A percentile compares a stretch with the other conserved stretches of the same genome.
Conservation (phyloP, 768 basidiomycete genomes). For the Xerocomus spinulosus region DNA sequence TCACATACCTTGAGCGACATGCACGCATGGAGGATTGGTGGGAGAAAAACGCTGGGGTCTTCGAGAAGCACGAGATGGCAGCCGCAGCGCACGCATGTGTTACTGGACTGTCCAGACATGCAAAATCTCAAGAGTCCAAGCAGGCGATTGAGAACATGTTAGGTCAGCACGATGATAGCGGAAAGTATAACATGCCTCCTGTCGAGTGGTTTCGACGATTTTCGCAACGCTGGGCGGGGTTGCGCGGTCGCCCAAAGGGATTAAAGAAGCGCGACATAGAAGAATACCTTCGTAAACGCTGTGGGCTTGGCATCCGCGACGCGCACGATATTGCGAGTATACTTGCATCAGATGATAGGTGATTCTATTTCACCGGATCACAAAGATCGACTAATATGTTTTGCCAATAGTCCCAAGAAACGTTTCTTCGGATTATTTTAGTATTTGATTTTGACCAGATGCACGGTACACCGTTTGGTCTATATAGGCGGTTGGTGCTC, state of each 20-base stretch:
- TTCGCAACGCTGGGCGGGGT: neutral
- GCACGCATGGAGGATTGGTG: constrained; percentile 4
- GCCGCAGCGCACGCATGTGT: constrained; percentile 1
- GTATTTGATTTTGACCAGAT: no score
- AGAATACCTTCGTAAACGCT: neutral
- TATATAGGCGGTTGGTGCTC: no score
- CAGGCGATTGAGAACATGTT: neutral
- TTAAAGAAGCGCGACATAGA: neutral
- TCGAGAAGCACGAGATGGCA: neutral
- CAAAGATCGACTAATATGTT: neutral
- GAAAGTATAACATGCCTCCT: constrained; percentile 2
- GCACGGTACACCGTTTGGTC: no score
- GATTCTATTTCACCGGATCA: neutral
- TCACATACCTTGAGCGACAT: constrained; percentile 1
- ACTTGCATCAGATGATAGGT: neutral
- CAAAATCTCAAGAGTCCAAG: neutral
- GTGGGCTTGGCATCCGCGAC: neutral
- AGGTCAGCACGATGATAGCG: neutral
- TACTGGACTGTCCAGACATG: neutral
- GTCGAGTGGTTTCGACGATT: neutral
- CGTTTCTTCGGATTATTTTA: neutral
- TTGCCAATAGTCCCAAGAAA: neutral
- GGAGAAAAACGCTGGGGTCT: neutral
- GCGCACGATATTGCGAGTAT: neutral
- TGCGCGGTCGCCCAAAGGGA: neutral